Conservation (phyloP, 164 flowering plant genomes). For the Aristolochia contorta region DNA sequence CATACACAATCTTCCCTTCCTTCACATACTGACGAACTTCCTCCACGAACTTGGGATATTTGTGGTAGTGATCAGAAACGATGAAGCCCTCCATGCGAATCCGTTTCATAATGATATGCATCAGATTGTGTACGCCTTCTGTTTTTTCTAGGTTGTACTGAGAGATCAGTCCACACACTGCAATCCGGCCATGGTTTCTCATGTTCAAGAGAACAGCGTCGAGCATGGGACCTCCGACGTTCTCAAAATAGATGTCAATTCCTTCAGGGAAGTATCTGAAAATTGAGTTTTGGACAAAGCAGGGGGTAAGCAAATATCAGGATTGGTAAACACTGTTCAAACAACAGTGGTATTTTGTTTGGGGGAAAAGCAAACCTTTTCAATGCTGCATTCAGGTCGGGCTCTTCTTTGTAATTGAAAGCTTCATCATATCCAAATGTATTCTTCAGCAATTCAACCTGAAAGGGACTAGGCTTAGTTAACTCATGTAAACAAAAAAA, state of each 20-base stretch:
- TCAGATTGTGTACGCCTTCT: constrained; percentile 4
- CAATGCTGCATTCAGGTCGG: constrained; percentile 21
- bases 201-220: constrained; percentile 28
- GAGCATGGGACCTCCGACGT: constrained; percentile 25
- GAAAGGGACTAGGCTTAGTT: neutral
- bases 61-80: neutral
- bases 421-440: constrained; percentile 34
- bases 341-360: too few relatives aligned
- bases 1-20: constrained; percentile 17
- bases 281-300: too few relatives aligned
- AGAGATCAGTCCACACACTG: constrained; percentile 23
- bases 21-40: neutral
- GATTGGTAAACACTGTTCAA: too few relatives aligned
- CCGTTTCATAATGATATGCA: neutral
- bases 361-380: too few relatives aligned
- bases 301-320: too few relatives aligned
- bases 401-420: constrained; percentile 32
- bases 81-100: constrained; percentile 5
- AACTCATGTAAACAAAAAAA: too few relatives aligned
- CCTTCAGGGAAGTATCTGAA: constrained; percentile 25
- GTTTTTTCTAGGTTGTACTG: constrained; percentile 7
- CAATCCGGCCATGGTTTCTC: constrained; percentile 21
- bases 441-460: constrained; percentile 26
- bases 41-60: constrained; percentile 3
- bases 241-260: constrained; percentile 26